Evolutionary conservation across 163 green algal genomes (phyloP).

Genomic region (Scenedesmus sp.): DNA sequence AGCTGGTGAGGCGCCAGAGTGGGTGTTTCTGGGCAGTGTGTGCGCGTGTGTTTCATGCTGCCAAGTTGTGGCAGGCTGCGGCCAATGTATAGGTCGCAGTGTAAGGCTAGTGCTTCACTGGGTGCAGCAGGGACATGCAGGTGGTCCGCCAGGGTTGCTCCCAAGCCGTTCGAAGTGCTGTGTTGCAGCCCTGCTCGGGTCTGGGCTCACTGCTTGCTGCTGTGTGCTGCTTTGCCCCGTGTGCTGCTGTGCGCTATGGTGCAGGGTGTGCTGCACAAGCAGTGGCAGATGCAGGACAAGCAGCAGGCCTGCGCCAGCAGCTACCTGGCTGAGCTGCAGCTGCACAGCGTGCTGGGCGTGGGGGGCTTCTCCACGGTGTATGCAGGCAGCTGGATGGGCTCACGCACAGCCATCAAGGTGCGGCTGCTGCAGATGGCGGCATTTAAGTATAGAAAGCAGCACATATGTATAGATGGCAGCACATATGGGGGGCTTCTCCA

Average conservation of each 20-base stretch:
- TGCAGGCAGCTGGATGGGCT: neutral
- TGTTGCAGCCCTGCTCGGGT: neutral
- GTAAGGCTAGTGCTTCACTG: too few species aligned
- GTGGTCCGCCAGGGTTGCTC: too few species aligned
- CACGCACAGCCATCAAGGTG: conserved; percentile 25
- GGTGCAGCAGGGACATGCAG: too few species aligned
- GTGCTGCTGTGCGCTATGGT: neutral
- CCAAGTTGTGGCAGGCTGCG: too few species aligned
- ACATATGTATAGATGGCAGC: neutral
- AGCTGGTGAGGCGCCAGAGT: too few species aligned
- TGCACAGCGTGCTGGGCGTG: conserved; percentile 3
- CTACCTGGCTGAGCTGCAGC: conserved; percentile 11
- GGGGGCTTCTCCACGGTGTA: conserved; percentile 4
- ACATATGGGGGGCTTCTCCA: neutral
- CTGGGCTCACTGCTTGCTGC: neutral
- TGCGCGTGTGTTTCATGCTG: too few species aligned
- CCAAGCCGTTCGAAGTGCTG: too few species aligned
- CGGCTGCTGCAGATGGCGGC: too few species aligned
- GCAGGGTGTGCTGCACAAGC: conserved; percentile 2
- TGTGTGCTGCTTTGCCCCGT: too few species aligned
- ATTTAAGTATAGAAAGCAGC: too few species aligned
- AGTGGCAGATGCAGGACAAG: conserved; percentile 27
- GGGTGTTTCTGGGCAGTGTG: too few species aligned
- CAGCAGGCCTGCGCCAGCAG: conserved; percentile 8
- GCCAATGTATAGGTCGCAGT: too few species aligned